phyloP scores from a whole-genome alignment of 306 rosid genomes.

The Vigna radiata region DNA sequence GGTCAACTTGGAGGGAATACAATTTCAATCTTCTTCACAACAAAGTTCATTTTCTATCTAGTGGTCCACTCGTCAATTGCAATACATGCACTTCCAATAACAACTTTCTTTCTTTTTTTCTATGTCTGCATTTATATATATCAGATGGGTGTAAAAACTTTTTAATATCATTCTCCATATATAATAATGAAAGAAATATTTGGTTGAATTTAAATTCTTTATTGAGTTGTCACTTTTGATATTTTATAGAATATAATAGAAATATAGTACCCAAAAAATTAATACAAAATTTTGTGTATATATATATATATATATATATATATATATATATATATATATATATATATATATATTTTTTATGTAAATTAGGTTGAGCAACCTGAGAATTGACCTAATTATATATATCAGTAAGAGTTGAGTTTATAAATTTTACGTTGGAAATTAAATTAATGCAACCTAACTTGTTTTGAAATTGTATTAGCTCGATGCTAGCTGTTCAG shows the following conservation, averaged over 20 bases:
- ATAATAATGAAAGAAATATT: no score
- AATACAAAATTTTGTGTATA: neutral
- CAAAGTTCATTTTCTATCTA: neutral
- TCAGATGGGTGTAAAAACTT: no score
- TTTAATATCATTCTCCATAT: no score
- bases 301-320: no score
- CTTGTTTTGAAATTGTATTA: neutral
- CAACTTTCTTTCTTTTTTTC: neutral
- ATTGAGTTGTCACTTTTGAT: no score
- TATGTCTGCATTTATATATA: no score
- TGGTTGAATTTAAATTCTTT: no score
- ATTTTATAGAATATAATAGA: no score
- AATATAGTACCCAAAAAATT: no score
- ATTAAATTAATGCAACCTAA: neutral
- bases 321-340: no score
- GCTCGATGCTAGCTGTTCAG: neutral
- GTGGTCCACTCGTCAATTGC: neutral
- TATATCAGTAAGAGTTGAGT: neutral
- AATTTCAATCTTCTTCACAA: neutral
- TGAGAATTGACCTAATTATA: neutral
- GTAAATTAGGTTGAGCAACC: neutral
- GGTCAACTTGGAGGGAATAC: conserved; percentile 8
- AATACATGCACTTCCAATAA: neutral
- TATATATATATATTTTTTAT: neutral
- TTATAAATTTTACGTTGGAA: neutral